Base-by-base conservation (phyloP, 768 basidiomycete species). In the Mycena rebaudengoi region DNA sequence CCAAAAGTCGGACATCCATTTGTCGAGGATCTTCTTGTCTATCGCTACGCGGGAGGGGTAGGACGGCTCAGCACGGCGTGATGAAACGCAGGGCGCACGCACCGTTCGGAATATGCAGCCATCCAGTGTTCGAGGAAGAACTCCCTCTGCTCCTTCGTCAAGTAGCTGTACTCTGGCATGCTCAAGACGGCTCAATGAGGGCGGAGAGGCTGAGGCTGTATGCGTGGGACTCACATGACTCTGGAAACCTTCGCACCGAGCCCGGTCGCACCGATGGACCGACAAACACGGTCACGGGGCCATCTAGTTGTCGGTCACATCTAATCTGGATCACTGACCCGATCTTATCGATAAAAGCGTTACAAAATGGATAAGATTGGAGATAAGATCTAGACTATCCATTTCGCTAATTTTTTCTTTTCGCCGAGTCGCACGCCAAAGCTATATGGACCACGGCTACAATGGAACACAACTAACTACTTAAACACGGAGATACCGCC, bases 111-210 rank as follows among this genome's bases (percentile, higher is more conserved):
- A 57, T 56, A 44, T 28, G 56, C 49, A 64, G 54, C 62, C 62
- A 64, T 53, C 62, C 56, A n/a, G 43, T 64, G 54, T 48, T 64
- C 55, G 26, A 64, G 62, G 50, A 64, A 64, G 55, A 64, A 64
- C 55, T 57, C 55, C 35, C 56, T 41, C 55, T 64, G 62, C 48
- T 64, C 56, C 62, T 51, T 64, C 12, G 48, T 64, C 56, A 57
- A 58, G 50, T 64, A 57, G 48, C 40, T 32, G 43, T 64, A 51
- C 50, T 52, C 32, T 45, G 56, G 54, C 56, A 58, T 64, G 56
- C 50, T 52, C 55, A 58, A 37, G 25, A 52, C 44, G 25, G 60
- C 60, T 41, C 37, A 40, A 32, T 59, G 40, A 20, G 59, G 50
- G 49, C 41, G 50, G 51, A 46, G 60, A 54, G 35, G 60, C 37